Evolutionary conservation across 1,284 basidiomycete genomes (phyloP).

Genomic region (Phellinidium pouzarii): DNA sequence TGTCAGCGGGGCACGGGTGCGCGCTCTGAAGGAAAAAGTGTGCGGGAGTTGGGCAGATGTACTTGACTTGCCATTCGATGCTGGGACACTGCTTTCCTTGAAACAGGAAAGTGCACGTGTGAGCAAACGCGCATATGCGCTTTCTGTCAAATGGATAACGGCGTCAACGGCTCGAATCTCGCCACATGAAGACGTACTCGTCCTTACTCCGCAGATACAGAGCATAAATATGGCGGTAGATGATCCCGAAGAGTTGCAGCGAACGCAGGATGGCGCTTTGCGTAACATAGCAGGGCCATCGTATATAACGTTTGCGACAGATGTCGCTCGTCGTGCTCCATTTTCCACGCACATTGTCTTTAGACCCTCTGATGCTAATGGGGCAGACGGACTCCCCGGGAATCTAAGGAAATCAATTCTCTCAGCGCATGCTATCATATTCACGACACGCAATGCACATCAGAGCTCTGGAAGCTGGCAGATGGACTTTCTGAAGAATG

Average conservation of each 20-base stretch:
- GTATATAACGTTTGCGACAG: constrained; percentile 42
- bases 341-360: constrained; percentile 44
- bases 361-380: constrained; percentile 19
- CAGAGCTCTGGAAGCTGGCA: constrained; percentile 43
- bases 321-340: constrained; percentile 30
- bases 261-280: constrained; percentile 36
- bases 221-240: constrained; percentile 57
- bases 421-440: constrained; percentile 34
- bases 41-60: constrained; percentile 41
- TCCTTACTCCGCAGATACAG: constrained; percentile 44
- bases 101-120: constrained; percentile 36
- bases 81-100: neutral
- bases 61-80: constrained; percentile 25
- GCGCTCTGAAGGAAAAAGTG: constrained; percentile 43
- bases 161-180: constrained; percentile 4
- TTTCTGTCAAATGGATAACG: constrained; percentile 29
- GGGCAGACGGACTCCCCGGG: constrained; percentile 20
- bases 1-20: constrained; percentile 40
- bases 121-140: constrained; percentile 41
- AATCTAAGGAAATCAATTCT: constrained; percentile 22
- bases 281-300: constrained; percentile 52
- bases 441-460: constrained; percentile 54
- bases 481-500: constrained; percentile 32
- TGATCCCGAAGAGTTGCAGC: constrained; percentile 34
- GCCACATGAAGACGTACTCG: constrained; percentile 8